phyloP scores from a whole-genome alignment of 2,329 filamentous ascomycete species.

The Colletotrichum magnum region DNA sequence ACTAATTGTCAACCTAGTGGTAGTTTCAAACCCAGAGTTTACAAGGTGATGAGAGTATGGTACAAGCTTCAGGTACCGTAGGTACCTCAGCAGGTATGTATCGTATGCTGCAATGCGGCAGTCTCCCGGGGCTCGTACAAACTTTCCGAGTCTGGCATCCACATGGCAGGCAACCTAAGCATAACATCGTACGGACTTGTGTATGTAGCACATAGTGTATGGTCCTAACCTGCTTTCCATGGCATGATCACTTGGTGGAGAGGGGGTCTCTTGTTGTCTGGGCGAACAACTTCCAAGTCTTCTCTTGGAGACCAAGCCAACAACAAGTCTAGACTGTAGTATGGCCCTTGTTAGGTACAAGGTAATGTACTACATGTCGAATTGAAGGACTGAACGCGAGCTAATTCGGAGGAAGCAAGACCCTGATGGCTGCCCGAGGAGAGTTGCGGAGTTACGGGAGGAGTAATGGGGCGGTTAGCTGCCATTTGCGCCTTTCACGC shows the following conservation, averaged over 20 bases:
- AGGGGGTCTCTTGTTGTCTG: neutral
- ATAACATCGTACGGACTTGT: conserved; percentile 4
- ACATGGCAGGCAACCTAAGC: neutral
- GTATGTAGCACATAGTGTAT: no score
- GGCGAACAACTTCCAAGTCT: no score
- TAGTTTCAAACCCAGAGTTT: neutral
- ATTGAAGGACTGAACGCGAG: neutral
- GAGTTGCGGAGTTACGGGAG: conserved; percentile 1
- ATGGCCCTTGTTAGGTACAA: no score
- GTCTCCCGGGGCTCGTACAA: no score
- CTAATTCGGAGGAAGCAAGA: neutral
- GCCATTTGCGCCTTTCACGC: conserved; percentile 35
- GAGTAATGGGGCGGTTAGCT: conserved; percentile 8
- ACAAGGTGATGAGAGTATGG: neutral
- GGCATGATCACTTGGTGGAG: conserved; percentile 10
- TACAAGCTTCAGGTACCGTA: neutral
- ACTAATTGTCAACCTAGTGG: neutral
- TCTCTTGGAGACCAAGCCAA: no score
- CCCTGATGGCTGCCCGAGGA: neutral
- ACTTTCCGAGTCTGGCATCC: neutral
- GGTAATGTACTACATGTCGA: no score
- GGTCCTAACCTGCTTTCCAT: neutral
- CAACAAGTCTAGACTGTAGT: no score
- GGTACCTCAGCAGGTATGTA: no score
- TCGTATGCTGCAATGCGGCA: no score